Conservation (phyloP, 1,284 basidiomycete genomes). For the Cryptococcus sp. region DNA sequence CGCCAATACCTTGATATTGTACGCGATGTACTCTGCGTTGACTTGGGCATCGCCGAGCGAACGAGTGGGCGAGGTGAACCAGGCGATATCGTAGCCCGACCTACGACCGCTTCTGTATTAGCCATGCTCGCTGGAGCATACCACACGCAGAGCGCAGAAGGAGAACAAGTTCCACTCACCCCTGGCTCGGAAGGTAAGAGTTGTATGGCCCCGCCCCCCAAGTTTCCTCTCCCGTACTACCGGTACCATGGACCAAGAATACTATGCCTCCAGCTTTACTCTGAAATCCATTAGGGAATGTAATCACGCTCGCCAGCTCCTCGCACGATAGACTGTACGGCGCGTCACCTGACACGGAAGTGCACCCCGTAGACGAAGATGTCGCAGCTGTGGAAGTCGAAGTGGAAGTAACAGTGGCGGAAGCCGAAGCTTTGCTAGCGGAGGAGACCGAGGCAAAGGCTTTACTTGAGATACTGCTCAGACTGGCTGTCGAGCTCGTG, state of each 20-base stretch:
- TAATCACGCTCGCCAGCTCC: conserved; percentile 19
- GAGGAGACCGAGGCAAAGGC: conserved; percentile 1
- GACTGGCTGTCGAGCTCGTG: too few relatives aligned
- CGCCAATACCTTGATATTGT: conserved; percentile 35
- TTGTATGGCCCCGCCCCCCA: conserved; percentile 25
- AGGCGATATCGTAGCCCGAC: conserved; percentile 45
- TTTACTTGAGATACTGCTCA: too few relatives aligned
- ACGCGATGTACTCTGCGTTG: conserved; percentile 46
- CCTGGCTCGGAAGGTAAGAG: conserved; percentile 27
- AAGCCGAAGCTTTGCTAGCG: conserved; percentile 1
- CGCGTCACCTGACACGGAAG: conserved; percentile 15
- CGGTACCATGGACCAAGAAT: conserved; percentile 47
- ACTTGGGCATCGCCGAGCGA: conserved; percentile 40
- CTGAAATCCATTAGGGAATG: conserved; percentile 33
- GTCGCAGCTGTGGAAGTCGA: neutral
- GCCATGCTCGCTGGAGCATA: neutral
- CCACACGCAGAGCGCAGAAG: conserved; percentile 5
- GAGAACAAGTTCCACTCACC: conserved; percentile 28
- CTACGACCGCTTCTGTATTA: conserved; percentile 7
- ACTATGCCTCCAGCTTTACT: conserved; percentile 32
- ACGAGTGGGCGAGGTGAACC: conserved; percentile 38
- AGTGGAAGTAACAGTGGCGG: neutral
- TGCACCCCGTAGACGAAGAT: conserved; percentile 1
- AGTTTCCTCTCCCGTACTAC: conserved; percentile 18
- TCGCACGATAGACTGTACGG: conserved; percentile 16